A percentile compares a stretch with the other conserved stretches of the same genome.
phyloP scores from a whole-genome alignment of 169 alveolate species.

The Plasmodium reichenowi region DNA sequence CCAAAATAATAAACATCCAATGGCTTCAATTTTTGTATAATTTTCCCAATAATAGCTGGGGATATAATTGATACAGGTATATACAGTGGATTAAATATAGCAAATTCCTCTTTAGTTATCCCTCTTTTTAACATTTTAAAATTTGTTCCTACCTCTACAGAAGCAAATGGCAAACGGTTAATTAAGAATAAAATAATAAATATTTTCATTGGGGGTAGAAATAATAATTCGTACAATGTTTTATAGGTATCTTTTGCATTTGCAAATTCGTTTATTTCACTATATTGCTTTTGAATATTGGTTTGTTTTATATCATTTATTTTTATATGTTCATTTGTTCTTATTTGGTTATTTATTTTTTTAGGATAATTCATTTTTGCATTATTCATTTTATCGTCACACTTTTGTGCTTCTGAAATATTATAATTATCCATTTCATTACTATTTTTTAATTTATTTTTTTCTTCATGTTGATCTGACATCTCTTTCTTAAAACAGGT shows the following conservation, averaged over 20 bases:
- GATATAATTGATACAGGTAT: slow-evolving; percentile 81
- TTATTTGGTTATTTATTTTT: slow-evolving; percentile 1
- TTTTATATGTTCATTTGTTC: slow-evolving; percentile 12
- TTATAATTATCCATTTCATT: slow-evolving; percentile 18
- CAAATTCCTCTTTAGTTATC: slow-evolving; percentile 82
- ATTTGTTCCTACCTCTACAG: slow-evolving; percentile 82
- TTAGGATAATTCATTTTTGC: slow-evolving; percentile 6
- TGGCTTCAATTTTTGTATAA: slow-evolving; percentile 28
- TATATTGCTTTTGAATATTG: slow-evolving; percentile 2
- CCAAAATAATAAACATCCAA: slow-evolving; percentile 59
- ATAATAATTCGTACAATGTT: slow-evolving; percentile 71
- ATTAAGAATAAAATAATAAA: slow-evolving; percentile 74
- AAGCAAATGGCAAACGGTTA: slow-evolving; percentile 78
- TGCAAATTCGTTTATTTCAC: slow-evolving; percentile 25
- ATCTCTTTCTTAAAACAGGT: slow-evolving; percentile 69
- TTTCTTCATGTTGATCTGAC: slow-evolving; percentile 7
- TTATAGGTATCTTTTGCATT: slow-evolving; percentile 72
- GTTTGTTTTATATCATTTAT: slow-evolving; percentile 49
- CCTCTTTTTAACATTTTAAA: slow-evolving; percentile 84
- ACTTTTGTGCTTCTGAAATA: neutral
- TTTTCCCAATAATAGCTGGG: slow-evolving; percentile 82
- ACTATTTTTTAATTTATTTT: slow-evolving; percentile 30
- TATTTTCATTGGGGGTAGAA: slow-evolving; percentile 79
- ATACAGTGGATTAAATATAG: slow-evolving; percentile 77
- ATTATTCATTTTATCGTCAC: neutral